These are phyloP conservation scores for Aspergillus biplanus DNA, from an alignment of 495 filamentous ascomycete species.

Conservation along the genomic window DNA sequence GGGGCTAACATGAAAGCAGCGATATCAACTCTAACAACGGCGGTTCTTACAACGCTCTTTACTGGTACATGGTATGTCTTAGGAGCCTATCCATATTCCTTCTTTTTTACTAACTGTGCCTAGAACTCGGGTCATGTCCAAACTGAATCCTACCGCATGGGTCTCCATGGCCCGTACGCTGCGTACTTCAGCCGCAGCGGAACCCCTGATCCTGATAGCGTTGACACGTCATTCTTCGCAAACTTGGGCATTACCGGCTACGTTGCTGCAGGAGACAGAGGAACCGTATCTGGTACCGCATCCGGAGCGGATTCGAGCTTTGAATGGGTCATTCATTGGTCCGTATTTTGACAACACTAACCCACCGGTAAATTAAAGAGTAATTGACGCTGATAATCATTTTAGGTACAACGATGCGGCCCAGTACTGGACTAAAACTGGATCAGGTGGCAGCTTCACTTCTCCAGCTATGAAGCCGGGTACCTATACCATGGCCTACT, in stretches of 20 bases:
- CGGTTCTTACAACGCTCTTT: conserved; percentile 58
- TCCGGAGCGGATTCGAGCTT: conserved; percentile 53
- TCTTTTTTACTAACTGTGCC: neutral
- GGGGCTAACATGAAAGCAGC: conserved; percentile 39
- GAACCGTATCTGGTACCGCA: conserved; percentile 63
- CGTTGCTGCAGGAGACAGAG: conserved; percentile 54
- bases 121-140: conserved; percentile 47
- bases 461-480: conserved; percentile 70
- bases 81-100: no score
- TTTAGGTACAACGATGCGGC: conserved; percentile 57
- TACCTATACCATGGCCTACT: conserved; percentile 68
- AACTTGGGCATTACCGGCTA: conserved; percentile 61
- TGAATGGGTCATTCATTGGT: conserved; percentile 63
- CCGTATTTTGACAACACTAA: neutral
- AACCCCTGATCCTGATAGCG: conserved; percentile 47
- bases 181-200: conserved; percentile 64
- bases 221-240: conserved; percentile 63
- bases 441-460: conserved; percentile 56
- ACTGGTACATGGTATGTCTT: conserved; percentile 64
- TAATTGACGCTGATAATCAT: neutral
- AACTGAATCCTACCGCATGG: conserved; percentile 63
- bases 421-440: conserved; percentile 66
- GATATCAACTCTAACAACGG: conserved; percentile 70
- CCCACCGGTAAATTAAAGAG: neutral
- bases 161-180: conserved; percentile 69